These are phyloP conservation scores for Lodderomyces metapsilosis DNA, from an alignment of 1,139 yeast genomes.

Conservation along the genomic window DNA sequence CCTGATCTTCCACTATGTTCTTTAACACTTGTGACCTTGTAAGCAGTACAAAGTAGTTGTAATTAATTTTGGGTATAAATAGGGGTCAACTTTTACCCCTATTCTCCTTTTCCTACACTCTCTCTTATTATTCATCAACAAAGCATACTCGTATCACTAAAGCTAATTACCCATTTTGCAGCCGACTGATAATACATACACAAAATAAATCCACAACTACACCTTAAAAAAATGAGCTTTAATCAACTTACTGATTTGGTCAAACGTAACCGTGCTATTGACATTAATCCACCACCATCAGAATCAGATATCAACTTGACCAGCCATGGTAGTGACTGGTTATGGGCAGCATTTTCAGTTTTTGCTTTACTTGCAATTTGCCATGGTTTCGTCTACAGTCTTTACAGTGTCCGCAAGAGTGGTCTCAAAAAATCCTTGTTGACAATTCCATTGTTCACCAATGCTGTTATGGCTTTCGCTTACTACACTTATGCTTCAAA, in stretches of 20 bases:
- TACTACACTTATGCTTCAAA: slow-evolving; percentile 68
- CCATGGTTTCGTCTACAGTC: slow-evolving; percentile 39
- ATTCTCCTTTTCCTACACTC: slow-evolving; percentile 1
- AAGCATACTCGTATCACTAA: not conserved
- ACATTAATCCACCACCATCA: slow-evolving; percentile 43
- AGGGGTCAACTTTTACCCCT: slow-evolving; percentile 8
- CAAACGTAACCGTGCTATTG: slow-evolving; percentile 46
- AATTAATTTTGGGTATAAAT: slow-evolving; percentile 3
- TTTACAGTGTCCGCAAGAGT: slow-evolving; percentile 33
- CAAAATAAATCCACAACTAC: not conserved
- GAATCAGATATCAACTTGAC: slow-evolving; percentile 53
- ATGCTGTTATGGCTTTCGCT: slow-evolving; percentile 46
- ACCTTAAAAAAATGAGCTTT: not conserved
- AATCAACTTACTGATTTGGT: slow-evolving; percentile 8
- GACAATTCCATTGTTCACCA: slow-evolving; percentile 46
- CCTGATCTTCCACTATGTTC: not conserved
- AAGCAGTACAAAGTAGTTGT: too few relatives aligned
- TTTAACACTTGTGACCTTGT: too few relatives aligned
- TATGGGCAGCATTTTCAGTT: slow-evolving; percentile 62
- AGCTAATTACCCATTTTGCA: not conserved
- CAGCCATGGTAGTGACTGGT: slow-evolving; percentile 64
- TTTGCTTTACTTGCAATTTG: slow-evolving; percentile 45
- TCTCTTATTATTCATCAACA: not conserved
- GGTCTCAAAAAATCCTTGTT: slow-evolving; percentile 41
- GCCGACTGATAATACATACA: not conserved